Base-by-base conservation (phyloP, 225 moss, liverwort and hornwort genomes). In the Climacium dendroides region DNA sequence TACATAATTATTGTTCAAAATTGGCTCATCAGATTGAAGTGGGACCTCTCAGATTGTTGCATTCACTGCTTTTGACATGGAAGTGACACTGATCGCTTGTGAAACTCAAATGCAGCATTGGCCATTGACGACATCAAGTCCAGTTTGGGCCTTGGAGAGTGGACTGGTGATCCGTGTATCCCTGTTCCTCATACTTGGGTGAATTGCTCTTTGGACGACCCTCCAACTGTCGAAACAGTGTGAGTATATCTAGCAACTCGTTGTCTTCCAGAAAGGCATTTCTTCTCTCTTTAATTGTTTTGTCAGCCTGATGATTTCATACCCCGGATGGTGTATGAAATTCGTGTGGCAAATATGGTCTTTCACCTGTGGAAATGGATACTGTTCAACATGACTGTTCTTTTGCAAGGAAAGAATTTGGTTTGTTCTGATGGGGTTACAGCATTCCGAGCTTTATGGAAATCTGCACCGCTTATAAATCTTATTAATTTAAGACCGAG, bases 161-260 rank as follows among this genome's bases (percentile, higher is more conserved):
- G 85, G 90, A 88, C 87, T 63, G 84, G 89, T 48, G 86, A 87
- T 83, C 83, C 89, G 23, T 89, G 88, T 34, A 29, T 85, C 43
- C 92, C 90, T 67, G 65, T 90, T 79, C 79, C 85, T 85, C 82
- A 88, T 83, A 55, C 88, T 58, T 89, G 87, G 88, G 62, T 87
- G 67, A 43, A n/a, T 29, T 90, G 89, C 85, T 85, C 78, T 37
- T 18, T n/a, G 50, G 26, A 4, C 45, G 25, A 29, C 45, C 78
- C 78, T 71, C 87, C 87, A 72, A 72, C 78, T 13, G 79, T 90
- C 64, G 79, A 63, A 45, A n/a, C 55, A 54, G 78, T 90, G 89
- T 90, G 73, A 90, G 87, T 85, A 58, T 9, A 54, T 10, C 23
- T 16, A 48, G 8, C 19, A 54, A 22, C 15, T 22, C 11, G 11